Evolutionary conservation across 139 green algal species (phyloP).

Genomic region (Haematococcus sp.): DNA sequence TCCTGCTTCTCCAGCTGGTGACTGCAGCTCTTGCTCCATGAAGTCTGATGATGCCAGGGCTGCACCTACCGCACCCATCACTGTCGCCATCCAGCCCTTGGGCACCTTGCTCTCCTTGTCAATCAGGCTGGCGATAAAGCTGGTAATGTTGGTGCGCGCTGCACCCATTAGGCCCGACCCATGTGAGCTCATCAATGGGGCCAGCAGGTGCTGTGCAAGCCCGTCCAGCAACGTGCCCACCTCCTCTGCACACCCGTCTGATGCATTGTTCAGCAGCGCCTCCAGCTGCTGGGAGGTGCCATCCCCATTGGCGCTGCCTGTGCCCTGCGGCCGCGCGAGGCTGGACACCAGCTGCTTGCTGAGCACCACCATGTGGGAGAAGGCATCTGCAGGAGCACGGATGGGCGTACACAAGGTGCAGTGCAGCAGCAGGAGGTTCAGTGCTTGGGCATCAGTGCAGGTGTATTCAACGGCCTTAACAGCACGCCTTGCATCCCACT

Average conservation of each 20-base stretch:
- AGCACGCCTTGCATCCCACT: too few species aligned
- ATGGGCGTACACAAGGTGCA: too few species aligned
- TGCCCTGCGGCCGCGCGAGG: not conserved
- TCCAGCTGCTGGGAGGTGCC: not conserved
- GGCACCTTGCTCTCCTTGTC: not conserved
- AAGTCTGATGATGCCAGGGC: not conserved
- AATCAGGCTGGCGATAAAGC: conserved; percentile 1
- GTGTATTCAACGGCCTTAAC: too few species aligned
- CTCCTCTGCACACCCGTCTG: not conserved
- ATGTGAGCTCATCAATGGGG: not conserved
- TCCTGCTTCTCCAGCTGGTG: too few species aligned
- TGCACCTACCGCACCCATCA: not conserved
- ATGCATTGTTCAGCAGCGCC: not conserved
- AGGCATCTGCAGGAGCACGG: conserved; percentile 1
- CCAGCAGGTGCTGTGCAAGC: not conserved
- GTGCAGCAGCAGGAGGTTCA: too few species aligned
- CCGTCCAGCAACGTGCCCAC: not conserved
- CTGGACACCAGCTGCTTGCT: conserved; percentile 6
- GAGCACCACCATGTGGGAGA: conserved; percentile 1
- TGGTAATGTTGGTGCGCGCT: not conserved
- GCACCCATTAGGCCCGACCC: not conserved
- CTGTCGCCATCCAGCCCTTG: not conserved
- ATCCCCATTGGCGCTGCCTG: too few species aligned
- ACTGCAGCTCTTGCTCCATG: too few species aligned
- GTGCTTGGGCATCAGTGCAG: too few species aligned